Evolutionary conservation across 164 flowering plant species (phyloP).

Genomic region (Brasenia schreberi): DNA sequence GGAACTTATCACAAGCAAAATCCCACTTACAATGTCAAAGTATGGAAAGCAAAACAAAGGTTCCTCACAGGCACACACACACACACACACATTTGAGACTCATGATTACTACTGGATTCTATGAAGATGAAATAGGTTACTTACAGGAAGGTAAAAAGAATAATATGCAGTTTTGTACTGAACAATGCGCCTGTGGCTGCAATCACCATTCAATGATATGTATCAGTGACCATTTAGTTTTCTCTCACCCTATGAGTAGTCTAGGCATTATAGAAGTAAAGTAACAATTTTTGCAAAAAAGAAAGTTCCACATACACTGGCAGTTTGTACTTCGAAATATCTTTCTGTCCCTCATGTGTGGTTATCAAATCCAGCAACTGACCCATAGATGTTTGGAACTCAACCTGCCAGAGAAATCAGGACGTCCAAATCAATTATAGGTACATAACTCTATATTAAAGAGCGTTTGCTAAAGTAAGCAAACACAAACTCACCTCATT

Average conservation of each 20-base stretch:
- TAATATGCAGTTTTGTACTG: constrained; percentile 97
- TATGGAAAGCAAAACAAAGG: not conserved
- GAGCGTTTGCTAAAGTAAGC: not conserved
- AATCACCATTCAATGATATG: constrained; percentile 2
- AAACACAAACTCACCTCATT: constrained; percentile 53
- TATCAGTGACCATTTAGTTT: too few relatives aligned
- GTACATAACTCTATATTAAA: not conserved
- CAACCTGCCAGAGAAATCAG: constrained; percentile 41
- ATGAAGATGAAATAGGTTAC: constrained; percentile 14
- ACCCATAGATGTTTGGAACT: constrained; percentile 88
- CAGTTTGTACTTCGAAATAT: constrained; percentile 66
- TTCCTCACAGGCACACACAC: not conserved
- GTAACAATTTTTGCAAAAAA: not conserved
- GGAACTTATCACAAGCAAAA: not conserved
- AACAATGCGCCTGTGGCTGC: constrained; percentile 91
- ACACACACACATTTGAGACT: not conserved
- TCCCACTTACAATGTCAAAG: not conserved
- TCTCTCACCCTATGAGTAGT: not conserved
- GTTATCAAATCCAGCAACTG: constrained; percentile 98
- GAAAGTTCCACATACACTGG: constrained; percentile 41
- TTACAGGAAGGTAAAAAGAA: constrained; percentile 93
- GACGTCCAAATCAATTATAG: not conserved
- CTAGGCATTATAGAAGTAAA: not conserved
- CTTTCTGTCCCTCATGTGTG: constrained; percentile 82
- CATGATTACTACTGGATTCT: not conserved